phyloP scores from a whole-genome alignment of 2,329 filamentous ascomycete species.

The Arthrobotrys musiformis region DNA sequence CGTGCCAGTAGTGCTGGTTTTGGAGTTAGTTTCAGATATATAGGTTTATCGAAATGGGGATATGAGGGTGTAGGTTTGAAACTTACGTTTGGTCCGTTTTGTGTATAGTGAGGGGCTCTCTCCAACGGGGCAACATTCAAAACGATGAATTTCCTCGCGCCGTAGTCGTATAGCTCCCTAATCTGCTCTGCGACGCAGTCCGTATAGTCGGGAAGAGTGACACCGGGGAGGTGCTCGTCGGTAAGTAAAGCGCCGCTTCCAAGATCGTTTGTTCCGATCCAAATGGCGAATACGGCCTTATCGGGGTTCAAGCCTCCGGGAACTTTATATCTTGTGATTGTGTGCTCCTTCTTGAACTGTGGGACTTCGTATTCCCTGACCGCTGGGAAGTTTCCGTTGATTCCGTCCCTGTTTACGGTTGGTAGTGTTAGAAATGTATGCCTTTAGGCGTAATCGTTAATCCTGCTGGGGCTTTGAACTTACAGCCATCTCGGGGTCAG shows the following conservation, averaged over 20 bases:
- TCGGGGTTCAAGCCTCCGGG: slow-evolving; percentile 63
- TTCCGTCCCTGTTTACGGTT: slow-evolving; percentile 62
- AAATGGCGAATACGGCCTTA: slow-evolving; percentile 78
- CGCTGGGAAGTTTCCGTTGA: slow-evolving; percentile 71
- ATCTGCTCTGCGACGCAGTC: slow-evolving; percentile 75
- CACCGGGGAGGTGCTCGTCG: slow-evolving; percentile 71
- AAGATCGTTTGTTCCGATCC: slow-evolving; percentile 85
- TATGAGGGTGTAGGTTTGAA: slow-evolving; percentile 63
- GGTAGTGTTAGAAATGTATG: neutral
- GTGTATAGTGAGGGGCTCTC: slow-evolving; percentile 74
- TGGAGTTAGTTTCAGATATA: slow-evolving; percentile 67
- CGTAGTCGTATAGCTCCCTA: slow-evolving; percentile 72
- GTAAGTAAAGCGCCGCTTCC: slow-evolving; percentile 74
- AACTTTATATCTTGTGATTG: slow-evolving; percentile 46
- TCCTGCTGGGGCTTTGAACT: neutral
- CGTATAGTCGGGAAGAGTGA: slow-evolving; percentile 73
- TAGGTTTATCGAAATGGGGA: slow-evolving; percentile 65
- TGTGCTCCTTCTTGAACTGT: slow-evolving; percentile 68
- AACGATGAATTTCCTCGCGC: slow-evolving; percentile 77
- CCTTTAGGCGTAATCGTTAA: neutral
- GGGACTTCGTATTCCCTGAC: slow-evolving; percentile 72
- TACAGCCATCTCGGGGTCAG: slow-evolving; percentile 68
- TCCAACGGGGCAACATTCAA: slow-evolving; percentile 76
- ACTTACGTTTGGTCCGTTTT: slow-evolving; percentile 63
- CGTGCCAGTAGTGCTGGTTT: slow-evolving; percentile 60